Evolutionary conservation across 2,329 filamentous ascomycete species (phyloP), one percentile per base, ranked within the genome.

Genomic region (Aureobasidium sp.): DNA sequence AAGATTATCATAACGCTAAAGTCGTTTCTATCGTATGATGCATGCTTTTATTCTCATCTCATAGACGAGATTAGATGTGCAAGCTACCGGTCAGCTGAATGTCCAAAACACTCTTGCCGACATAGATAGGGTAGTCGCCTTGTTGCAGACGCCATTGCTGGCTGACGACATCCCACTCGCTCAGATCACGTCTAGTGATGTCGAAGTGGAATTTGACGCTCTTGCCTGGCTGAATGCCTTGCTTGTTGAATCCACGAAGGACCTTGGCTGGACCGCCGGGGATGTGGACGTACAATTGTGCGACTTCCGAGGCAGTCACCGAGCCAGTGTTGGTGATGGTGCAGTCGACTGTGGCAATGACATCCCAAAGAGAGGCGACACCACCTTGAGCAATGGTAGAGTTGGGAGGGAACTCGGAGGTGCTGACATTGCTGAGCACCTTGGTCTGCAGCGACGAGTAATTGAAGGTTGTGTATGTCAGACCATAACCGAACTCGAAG

Each of bases 111-210:
- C 69, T 73, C 67, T 68, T 70, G 13, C 81, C 80, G 37, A 82
- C 68, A 74, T 76, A 81, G 58, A 81, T 67, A 32, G 69, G 72
- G 65, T 77, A 82, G 52, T 69, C 66, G 20, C 74, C 78, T 5
- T 60, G 67, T 0, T 79, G 79, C 32, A 80, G 73, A 29, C 79
- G 73, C 81, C 81, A 83, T 63, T 79, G 76, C 74, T 83, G 80
- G 65, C 69, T 62, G 44, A 63, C 67, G 5, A 75, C 71, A 64
- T 82, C 78, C 80, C 80, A 83, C 27, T 80, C 78, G 61, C 77
- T 79, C 32, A 80, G 63, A 64, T 80, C 78, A 68, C 74, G 75
- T 64, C 75, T 69, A 59, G 75, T 75, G 56, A 80, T 65, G 47
- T 66, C 62, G 61, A 80, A 70, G 44, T 61, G 63, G 12, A 79